Conservation (phyloP, 345 rosid species). For the Moringa oleifera region DNA sequence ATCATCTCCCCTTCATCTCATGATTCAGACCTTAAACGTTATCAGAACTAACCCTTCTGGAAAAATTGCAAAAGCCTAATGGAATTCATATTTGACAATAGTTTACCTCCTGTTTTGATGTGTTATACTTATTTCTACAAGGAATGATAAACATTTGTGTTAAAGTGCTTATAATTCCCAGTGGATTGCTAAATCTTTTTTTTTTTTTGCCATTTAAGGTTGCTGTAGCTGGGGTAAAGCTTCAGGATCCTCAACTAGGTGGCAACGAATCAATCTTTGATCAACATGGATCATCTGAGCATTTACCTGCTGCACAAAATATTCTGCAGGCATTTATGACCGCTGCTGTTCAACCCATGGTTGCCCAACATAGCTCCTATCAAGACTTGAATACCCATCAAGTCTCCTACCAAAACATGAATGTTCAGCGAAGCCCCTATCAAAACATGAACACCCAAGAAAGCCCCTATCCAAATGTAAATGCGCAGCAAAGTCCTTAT, state of each 20-base stretch:
- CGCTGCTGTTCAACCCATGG: constrained; percentile 28
- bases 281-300: constrained; percentile 24
- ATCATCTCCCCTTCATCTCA: too few species aligned
- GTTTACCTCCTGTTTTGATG: too few species aligned
- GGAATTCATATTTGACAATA: too few species aligned
- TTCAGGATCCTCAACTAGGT: constrained; percentile 26
- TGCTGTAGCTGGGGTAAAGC: constrained; percentile 29
- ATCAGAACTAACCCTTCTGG: too few species aligned
- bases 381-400: constrained; percentile 6
- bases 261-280: constrained; percentile 20
- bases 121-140: too few species aligned
- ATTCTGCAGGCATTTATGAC: constrained; percentile 16
- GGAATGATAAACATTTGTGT: too few species aligned
- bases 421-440: constrained; percentile 10
- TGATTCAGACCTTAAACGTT: too few species aligned
- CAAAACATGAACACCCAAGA: constrained; percentile 9
- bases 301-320: constrained; percentile 19
- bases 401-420: constrained; percentile 15
- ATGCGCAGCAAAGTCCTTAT: constrained; percentile 18
- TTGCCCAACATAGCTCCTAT: constrained; percentile 19
- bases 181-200: background rate
- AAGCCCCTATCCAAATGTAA: constrained; percentile 2
- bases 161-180: too few species aligned
- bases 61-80: too few species aligned
- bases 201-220: constrained; percentile 14